A percentile compares a stretch with the other conserved stretches of the same genome.
Evolutionary conservation across 2,329 filamentous ascomycete genomes (phyloP).

Genomic region (Aspergillus novoparasiticus): DNA sequence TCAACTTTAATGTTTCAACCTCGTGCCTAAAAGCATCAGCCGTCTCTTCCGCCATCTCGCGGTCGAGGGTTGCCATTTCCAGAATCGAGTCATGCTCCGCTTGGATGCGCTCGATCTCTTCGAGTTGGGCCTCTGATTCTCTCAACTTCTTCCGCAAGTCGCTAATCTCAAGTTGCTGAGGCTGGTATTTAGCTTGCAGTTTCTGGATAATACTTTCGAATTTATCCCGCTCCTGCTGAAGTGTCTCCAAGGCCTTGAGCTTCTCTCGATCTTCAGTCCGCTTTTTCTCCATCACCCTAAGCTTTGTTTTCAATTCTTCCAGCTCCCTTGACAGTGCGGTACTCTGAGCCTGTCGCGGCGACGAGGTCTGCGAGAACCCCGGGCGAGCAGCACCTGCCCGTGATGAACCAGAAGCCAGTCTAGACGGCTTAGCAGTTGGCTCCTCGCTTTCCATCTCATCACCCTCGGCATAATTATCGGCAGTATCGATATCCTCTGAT

Average conservation of each 20-base stretch:
- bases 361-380: conserved; percentile 31
- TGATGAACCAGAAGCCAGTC: conserved; percentile 27
- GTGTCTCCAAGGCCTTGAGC: conserved; percentile 73
- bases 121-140: conserved; percentile 70
- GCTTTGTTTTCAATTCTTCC: conserved; percentile 85
- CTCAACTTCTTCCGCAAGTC: conserved; percentile 77
- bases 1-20: conserved; percentile 73
- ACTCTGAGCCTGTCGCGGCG: conserved; percentile 48
- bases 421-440: conserved; percentile 23
- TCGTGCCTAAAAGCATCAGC: conserved; percentile 81
- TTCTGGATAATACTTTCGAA: conserved; percentile 85
- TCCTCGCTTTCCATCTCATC: conserved; percentile 25
- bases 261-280: conserved; percentile 82
- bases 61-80: conserved; percentile 85
- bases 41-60: conserved; percentile 95
- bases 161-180: conserved; percentile 76
- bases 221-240: conserved; percentile 61
- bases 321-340: conserved; percentile 66
- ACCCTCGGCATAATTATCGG: conserved; percentile 27
- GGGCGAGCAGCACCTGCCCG: conserved; percentile 29
- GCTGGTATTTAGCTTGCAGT: conserved; percentile 83
- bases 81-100: conserved; percentile 82
- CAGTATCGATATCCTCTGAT: conserved; percentile 34
- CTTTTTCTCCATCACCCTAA: conserved; percentile 86
- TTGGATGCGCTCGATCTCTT: conserved; percentile 71